A percentile compares a stretch with the other conserved stretches of the same genome.
These are phyloP conservation scores for Globisporangium cystogenes DNA, from an alignment of 352 stramenopile genomes.

Conservation along the genomic window DNA sequence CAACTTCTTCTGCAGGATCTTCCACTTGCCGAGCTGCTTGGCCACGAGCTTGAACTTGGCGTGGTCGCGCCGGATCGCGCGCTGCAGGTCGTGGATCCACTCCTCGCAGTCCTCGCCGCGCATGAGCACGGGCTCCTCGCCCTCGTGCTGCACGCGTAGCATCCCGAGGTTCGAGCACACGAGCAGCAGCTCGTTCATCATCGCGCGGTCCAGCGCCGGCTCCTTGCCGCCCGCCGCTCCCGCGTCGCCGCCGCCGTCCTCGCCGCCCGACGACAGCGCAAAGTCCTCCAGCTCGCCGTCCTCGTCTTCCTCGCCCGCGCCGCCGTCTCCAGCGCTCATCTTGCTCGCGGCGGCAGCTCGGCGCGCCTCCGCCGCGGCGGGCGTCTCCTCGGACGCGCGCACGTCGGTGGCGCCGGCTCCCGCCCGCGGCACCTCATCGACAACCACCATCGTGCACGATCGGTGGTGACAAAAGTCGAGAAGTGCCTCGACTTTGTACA, in stretches of 20 bases:
- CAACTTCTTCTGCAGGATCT: slow-evolving; percentile 86
- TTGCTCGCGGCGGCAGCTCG: slow-evolving; percentile 13
- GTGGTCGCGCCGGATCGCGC: slow-evolving; percentile 74
- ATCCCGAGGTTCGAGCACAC: slow-evolving; percentile 87
- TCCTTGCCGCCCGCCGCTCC: slow-evolving; percentile 19
- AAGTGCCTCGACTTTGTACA: too few species aligned
- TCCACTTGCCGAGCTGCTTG: slow-evolving; percentile 84
- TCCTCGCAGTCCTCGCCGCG: slow-evolving; percentile 77
- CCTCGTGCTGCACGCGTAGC: slow-evolving; percentile 53
- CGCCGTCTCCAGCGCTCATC: slow-evolving; percentile 2
- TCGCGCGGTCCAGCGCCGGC: slow-evolving; percentile 48
- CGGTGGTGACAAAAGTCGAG: too few species aligned
- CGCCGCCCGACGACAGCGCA: slow-evolving; percentile 40
- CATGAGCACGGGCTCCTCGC: slow-evolving; percentile 61
- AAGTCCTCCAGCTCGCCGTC: slow-evolving; percentile 50
- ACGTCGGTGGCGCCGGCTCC: slow-evolving; percentile 2
- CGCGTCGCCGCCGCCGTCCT: slow-evolving; percentile 18
- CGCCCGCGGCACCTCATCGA: slow-evolving; percentile 3
- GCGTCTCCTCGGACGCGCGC: slow-evolving; percentile 8
- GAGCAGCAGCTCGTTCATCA: slow-evolving; percentile 86
- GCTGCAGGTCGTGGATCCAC: slow-evolving; percentile 86
- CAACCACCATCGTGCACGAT: too few species aligned
- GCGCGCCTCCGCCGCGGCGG: slow-evolving; percentile 5
- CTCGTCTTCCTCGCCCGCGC: slow-evolving; percentile 1
- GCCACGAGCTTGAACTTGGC: slow-evolving; percentile 75